Evolutionary conservation across 202 grass and related monocot genomes (phyloP).

Genomic region (Hordeum pubiflorum): DNA sequence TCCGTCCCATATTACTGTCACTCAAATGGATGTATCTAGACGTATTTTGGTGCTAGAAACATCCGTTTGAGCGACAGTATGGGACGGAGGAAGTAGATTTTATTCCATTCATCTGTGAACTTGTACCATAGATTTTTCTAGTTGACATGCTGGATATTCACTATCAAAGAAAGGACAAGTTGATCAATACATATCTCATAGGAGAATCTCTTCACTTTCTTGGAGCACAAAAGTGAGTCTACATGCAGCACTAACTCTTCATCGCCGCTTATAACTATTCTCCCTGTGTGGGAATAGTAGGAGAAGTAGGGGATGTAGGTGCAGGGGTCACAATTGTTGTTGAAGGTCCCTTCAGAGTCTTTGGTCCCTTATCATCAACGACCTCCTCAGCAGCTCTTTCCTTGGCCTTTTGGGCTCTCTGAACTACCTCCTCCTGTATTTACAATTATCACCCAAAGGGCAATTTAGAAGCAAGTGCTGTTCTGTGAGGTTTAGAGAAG

Average conservation of each 20-base stretch:
- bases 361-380: constrained; percentile 39
- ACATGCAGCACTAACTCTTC: constrained; percentile 27
- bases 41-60: too few species aligned
- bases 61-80: too few species aligned
- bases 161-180: not conserved
- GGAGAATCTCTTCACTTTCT: not conserved
- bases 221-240: constrained; percentile 19
- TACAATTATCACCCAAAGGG: not conserved
- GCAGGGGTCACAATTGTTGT: constrained; percentile 19
- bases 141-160: not conserved
- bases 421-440: constrained; percentile 77
- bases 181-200: constrained; percentile 16
- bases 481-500: not conserved
- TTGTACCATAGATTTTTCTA: not conserved
- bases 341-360: constrained; percentile 35
- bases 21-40: not conserved
- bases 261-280: constrained; percentile 28
- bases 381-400: constrained; percentile 71
- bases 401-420: constrained; percentile 82
- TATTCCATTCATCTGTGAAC: not conserved
- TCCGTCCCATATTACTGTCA: not conserved
- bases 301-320: constrained; percentile 15
- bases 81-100: not conserved
- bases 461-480: not conserved
- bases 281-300: constrained; percentile 26